Percentiles rank a stretch among this genome's conserved stretches.
Conservation (phyloP, 139 green algal species). For the Desmodesmus armatus region DNA sequence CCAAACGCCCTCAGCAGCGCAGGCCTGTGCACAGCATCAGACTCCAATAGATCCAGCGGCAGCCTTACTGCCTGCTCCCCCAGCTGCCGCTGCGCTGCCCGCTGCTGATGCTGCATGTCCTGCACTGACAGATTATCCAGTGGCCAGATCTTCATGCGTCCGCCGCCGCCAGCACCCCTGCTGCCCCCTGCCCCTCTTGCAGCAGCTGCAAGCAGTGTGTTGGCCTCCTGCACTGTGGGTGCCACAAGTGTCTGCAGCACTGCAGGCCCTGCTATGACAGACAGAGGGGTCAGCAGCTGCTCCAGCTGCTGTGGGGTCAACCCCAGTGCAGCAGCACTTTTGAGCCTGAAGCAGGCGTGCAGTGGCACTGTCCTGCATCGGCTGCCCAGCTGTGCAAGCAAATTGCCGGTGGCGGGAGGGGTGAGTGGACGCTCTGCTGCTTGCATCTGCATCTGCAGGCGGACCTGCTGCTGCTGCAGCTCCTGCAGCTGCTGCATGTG, state of each 20-base stretch:
- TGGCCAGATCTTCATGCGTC: constrained; percentile 52
- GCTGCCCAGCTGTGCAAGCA: background rate
- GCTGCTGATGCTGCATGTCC: constrained; percentile 32
- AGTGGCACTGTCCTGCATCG: background rate
- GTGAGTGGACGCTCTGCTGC: background rate
- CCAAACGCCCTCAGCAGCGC: constrained; percentile 62
- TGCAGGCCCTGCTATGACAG: constrained; percentile 43
- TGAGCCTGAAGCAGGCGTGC: constrained; percentile 46
- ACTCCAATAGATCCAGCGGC: constrained; percentile 50
- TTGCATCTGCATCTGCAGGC: constrained; percentile 15
- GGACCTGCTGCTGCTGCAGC: background rate
- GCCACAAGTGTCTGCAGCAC: constrained; percentile 40
- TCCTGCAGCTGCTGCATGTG: constrained; percentile 18
- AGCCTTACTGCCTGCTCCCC: constrained; percentile 26
- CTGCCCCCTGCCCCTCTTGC: background rate
- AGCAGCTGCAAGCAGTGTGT: constrained; percentile 18
- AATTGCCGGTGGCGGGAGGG: background rate
- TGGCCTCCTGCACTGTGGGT: constrained; percentile 2
- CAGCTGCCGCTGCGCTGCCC: constrained; percentile 41
- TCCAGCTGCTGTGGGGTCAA: background rate
- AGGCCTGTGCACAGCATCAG: background rate
- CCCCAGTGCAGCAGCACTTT: background rate
- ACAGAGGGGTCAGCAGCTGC: constrained; percentile 41
- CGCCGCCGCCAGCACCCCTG: constrained; percentile 6
- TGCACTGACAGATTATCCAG: constrained; percentile 48